Percentiles rank a stretch among this genome's conserved stretches.
Conservation (phyloP, 495 filamentous ascomycete species). For the Talaromyces stipitatus region DNA sequence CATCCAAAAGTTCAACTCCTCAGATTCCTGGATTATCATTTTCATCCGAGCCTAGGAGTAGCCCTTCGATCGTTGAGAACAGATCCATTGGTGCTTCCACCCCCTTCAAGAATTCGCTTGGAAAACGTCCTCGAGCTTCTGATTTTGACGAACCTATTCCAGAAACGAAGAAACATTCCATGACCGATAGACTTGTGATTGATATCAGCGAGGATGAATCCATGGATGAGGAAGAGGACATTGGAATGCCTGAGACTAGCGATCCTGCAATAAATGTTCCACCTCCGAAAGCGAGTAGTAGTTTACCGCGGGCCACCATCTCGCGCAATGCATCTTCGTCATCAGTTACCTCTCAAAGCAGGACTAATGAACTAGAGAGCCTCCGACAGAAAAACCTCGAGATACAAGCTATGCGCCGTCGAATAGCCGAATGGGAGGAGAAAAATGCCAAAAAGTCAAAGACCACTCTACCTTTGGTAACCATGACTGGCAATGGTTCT, state of each 20-base stretch:
- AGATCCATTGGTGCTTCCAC: slow-evolving; percentile 5
- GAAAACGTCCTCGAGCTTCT: slow-evolving; percentile 79
- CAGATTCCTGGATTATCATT: slow-evolving; percentile 45
- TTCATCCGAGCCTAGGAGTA: slow-evolving; percentile 3
- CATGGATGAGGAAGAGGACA: slow-evolving; percentile 27
- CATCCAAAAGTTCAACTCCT: slow-evolving; percentile 10
- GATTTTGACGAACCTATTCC: slow-evolving; percentile 57
- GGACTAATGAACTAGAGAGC: slow-evolving; percentile 41
- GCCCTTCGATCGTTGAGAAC: slow-evolving; percentile 1
- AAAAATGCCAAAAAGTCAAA: slow-evolving; percentile 46
- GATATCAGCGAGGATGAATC: slow-evolving; percentile 68
- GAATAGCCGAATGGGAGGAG: slow-evolving; percentile 70
- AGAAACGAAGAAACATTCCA: slow-evolving; percentile 57
- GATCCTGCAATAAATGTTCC: background rate
- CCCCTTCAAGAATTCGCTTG: slow-evolving; percentile 26
- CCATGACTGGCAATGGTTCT: slow-evolving; percentile 13
- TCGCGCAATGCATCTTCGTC: slow-evolving; percentile 14
- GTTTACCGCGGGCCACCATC: background rate
- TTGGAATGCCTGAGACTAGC: slow-evolving; percentile 1
- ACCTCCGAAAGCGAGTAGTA: background rate
- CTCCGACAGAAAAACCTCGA: slow-evolving; percentile 58
- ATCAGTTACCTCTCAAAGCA: slow-evolving; percentile 30
- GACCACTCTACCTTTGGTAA: slow-evolving; percentile 1
- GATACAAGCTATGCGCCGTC: slow-evolving; percentile 66
- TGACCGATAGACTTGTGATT: slow-evolving; percentile 45